A percentile compares a stretch with the other conserved stretches of the same genome.
Evolutionary conservation across 805 yeast species (phyloP).

Genomic region (Pichia paraexigua): DNA sequence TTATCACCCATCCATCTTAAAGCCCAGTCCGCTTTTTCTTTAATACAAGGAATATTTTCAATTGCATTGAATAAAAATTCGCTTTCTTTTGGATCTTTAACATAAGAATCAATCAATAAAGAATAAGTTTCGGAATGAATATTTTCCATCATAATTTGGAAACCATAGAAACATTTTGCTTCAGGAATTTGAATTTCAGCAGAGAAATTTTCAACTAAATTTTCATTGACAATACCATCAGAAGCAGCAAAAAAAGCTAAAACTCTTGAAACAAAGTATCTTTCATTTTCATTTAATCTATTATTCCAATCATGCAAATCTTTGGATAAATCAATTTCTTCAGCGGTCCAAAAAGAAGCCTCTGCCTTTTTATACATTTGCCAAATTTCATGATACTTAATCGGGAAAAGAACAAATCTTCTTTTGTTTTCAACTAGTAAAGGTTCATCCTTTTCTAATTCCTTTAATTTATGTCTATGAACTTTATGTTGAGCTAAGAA

Average conservation of each 20-base stretch:
- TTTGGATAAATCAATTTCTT: conserved; percentile 92
- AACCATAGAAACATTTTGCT: conserved; percentile 97
- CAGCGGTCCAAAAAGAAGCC: conserved; percentile 99
- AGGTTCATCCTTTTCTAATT: conserved; percentile 81
- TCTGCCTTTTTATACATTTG: conserved; percentile 96
- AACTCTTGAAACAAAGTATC: conserved; percentile 85
- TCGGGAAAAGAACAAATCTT: conserved; percentile 92
- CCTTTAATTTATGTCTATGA: conserved; percentile 69
- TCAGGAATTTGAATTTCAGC: conserved; percentile 97
- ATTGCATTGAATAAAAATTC: conserved; percentile 90
- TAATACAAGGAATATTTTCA: conserved; percentile 92
- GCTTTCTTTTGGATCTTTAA: conserved; percentile 92
- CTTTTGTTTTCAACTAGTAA: conserved; percentile 73
- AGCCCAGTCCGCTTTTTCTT: conserved; percentile 98
- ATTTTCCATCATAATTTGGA: conserved; percentile 99
- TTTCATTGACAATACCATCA: conserved; percentile 97
- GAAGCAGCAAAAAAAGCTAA: conserved; percentile 98
- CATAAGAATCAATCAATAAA: conserved; percentile 85
- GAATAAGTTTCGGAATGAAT: conserved; percentile 98
- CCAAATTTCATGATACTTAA: conserved; percentile 96
- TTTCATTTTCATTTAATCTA: conserved; percentile 81
- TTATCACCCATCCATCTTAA: conserved; percentile 91
- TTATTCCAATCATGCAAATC: conserved; percentile 91
- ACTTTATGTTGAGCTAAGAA: conserved; percentile 56
- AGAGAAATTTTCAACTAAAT: conserved; percentile 92